Evolutionary conservation across 805 yeast species (phyloP).

Genomic region (Metschnikowia noctiluminum): DNA sequence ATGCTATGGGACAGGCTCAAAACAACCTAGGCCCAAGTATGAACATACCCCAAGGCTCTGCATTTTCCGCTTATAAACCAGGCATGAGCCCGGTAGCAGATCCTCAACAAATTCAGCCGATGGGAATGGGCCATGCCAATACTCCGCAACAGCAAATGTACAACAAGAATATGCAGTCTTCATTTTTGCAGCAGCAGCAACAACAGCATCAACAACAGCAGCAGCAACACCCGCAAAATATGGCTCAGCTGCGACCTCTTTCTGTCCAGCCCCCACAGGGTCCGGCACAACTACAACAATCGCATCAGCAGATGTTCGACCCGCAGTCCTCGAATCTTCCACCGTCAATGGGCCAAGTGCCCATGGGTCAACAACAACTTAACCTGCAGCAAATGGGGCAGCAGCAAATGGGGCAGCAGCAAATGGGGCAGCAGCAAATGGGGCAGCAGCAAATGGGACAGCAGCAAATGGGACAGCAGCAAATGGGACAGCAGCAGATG

Average conservation of each 20-base stretch:
- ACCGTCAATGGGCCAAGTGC: background rate
- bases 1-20: background rate
- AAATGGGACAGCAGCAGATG: constrained; percentile 1
- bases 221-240: constrained; percentile 1
- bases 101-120: constrained; percentile 6
- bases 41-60: background rate
- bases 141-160: constrained; percentile 19
- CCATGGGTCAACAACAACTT: background rate
- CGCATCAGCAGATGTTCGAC: constrained; percentile 1
- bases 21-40: background rate
- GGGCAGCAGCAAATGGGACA: constrained; percentile 4
- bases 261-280: constrained; percentile 3
- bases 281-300: background rate
- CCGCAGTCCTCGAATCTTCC: background rate
- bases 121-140: constrained; percentile 4
- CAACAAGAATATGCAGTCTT: constrained; percentile 5
- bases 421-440: constrained; percentile 1
- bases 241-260: constrained; percentile 10
- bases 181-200: constrained; percentile 5
- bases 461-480: constrained; percentile 1
- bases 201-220: background rate
- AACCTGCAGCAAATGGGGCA: constrained; percentile 6
- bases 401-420: background rate
- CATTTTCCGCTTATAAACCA: background rate
- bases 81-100: background rate